These are phyloP conservation scores for Lactuca sativa DNA, from an alignment of 129 eudicot species.

Conservation along the genomic window DNA sequence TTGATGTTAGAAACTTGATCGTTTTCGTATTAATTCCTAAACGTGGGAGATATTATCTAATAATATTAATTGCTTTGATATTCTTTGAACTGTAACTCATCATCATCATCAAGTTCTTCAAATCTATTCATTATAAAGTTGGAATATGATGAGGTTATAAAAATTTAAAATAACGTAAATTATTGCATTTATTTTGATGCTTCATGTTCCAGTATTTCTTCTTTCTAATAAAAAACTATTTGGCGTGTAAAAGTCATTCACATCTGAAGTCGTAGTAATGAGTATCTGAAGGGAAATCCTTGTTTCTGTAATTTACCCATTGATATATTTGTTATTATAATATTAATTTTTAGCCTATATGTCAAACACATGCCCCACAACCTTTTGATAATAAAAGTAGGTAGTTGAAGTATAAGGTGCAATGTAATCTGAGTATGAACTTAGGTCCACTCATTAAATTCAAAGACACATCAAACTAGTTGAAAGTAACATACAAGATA, in stretches of 20 bases:
- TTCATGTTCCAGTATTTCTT: background rate
- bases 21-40: background rate
- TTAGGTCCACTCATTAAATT: background rate
- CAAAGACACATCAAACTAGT: background rate
- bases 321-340: background rate
- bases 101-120: background rate
- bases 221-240: background rate
- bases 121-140: background rate
- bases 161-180: background rate
- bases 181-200: background rate
- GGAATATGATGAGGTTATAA: too few species aligned
- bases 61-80: background rate
- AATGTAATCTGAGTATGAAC: background rate
- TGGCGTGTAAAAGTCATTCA: background rate
- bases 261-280: background rate
- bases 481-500: background rate
- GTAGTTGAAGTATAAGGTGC: conserved; percentile 10
- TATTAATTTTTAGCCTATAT: background rate
- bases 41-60: background rate
- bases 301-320: background rate
- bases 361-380: conserved; percentile 25
- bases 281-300: background rate
- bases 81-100: background rate
- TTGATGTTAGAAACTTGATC: background rate
- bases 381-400: conserved; percentile 4